phyloP scores from a whole-genome alignment of 2,329 filamentous ascomycete species.

The Calonectria pseudoturangicola region DNA sequence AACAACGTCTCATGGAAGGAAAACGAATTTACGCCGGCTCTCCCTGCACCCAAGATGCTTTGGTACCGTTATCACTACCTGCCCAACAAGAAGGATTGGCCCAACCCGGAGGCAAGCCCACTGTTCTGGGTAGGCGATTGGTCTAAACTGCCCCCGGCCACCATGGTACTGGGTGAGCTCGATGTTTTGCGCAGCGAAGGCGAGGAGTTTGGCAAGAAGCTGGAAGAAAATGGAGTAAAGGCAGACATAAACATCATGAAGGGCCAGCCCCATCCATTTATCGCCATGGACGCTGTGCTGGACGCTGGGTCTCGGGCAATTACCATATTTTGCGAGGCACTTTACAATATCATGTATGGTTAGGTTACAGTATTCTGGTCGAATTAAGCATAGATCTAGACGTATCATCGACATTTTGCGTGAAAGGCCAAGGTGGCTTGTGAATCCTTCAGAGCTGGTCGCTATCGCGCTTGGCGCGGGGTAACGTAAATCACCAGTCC shows the following conservation, averaged over 20 bases:
- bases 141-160: constrained; percentile 63
- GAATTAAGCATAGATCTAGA: not conserved
- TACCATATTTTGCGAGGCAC: constrained; percentile 61
- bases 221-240: constrained; percentile 7
- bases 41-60: constrained; percentile 8
- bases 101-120: constrained; percentile 72
- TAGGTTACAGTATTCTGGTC: not conserved
- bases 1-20: constrained; percentile 11
- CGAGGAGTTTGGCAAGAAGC: constrained; percentile 7
- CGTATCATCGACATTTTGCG: not conserved
- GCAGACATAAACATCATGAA: constrained; percentile 25
- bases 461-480: not conserved
- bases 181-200: constrained; percentile 9
- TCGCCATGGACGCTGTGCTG: constrained; percentile 32
- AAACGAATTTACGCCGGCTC: constrained; percentile 9
- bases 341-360: constrained; percentile 11
- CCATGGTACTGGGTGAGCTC: constrained; percentile 6
- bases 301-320: constrained; percentile 62
- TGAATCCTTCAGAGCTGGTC: not conserved
- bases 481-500: not conserved
- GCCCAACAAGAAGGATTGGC: constrained; percentile 66
- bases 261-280: constrained; percentile 28
- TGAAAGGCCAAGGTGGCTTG: not conserved
- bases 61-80: constrained; percentile 55
- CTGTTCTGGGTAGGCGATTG: constrained; percentile 71